Evolutionary conservation across 768 basidiomycete species (phyloP), one percentile per base, ranked within the genome.

Genomic region (Macrolepiota dolichaula): DNA sequence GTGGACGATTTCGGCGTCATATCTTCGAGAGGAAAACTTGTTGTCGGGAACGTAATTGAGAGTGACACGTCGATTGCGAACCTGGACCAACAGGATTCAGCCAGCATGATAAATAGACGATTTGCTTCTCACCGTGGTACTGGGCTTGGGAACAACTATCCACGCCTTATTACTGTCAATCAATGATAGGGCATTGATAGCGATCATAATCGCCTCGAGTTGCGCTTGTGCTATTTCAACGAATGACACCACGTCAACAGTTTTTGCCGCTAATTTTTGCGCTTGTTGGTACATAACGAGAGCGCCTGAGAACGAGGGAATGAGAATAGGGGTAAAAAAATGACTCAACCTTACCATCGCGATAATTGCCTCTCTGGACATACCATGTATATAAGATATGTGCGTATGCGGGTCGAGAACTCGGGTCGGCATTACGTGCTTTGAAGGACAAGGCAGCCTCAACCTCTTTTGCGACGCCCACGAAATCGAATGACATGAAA

Each of bases 351-450:
- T 73, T 71, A 96, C 96, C 97, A 71, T 85, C 94, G 55, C 94
- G 85, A 75, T 95, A 94, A 72, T 98, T 94, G 27, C 92, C 91
- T 71, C 92, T 81, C 59, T 83, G 81, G 66, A 89, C 84, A 71
- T 94, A 89, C 94, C 94, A 98, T 51, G 93, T 88, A 74, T 97
- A 96, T n/a, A 98, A 75, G 57, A 98, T 92, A 67, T 86, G 85
- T 37, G 94, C 88, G 77, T 96, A 98, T 69, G 86, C 88, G 0
- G 96, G 96, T 38, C 81, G 84, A 40, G 87, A 76, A 47, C 92
- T 85, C 52, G 96, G 94, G 75, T 99, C 93, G 17, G 89, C 88
- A 71, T 98, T 96, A 62, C 96, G 85, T 6, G 94, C 92, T 72
- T 98, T 96, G 79, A 96, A 98, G 19, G 90, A 83, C 44, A 99